Conservation (phyloP, 2,329 filamentous ascomycete species). For the Trematosphaeria pertusa region DNA sequence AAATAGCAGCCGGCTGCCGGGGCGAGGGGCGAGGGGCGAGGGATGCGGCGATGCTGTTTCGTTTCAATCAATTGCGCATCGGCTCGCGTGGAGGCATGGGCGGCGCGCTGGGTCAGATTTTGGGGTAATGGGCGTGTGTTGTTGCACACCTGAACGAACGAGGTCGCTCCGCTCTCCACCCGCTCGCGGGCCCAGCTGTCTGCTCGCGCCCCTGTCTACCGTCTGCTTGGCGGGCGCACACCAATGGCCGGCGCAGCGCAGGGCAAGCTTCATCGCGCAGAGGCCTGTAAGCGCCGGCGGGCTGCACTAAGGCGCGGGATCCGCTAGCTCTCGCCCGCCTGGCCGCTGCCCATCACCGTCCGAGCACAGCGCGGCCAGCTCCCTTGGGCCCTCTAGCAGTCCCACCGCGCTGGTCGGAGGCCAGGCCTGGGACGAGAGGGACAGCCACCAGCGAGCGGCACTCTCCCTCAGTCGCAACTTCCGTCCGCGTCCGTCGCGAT, state of each 20-base stretch:
- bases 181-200: conserved; percentile 20
- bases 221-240: conserved; percentile 10
- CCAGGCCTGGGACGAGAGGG: conserved; percentile 8
- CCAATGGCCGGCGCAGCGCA: conserved; percentile 15
- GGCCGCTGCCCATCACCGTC: conserved; percentile 12
- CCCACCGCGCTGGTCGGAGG: conserved; percentile 16
- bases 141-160: neutral
- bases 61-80: conserved; percentile 19
- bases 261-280: conserved; percentile 12
- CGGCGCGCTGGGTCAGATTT: neutral
- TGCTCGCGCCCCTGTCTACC: conserved; percentile 15
- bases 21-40: conserved; percentile 12
- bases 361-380: conserved; percentile 6
- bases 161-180: conserved; percentile 15
- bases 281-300: conserved; percentile 24
- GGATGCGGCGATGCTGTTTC: conserved; percentile 17
- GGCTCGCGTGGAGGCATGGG: neutral
- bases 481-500: neutral
- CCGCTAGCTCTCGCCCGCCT: conserved; percentile 12
- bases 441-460: conserved; percentile 17
- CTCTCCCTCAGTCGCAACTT: no score
- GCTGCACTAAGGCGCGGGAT: conserved; percentile 15
- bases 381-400: conserved; percentile 3
- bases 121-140: neutral
- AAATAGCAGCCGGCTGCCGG: conserved; percentile 30